Conservation (phyloP, 768 basidiomycete genomes). For the Neoboletus brunneissimus region DNA sequence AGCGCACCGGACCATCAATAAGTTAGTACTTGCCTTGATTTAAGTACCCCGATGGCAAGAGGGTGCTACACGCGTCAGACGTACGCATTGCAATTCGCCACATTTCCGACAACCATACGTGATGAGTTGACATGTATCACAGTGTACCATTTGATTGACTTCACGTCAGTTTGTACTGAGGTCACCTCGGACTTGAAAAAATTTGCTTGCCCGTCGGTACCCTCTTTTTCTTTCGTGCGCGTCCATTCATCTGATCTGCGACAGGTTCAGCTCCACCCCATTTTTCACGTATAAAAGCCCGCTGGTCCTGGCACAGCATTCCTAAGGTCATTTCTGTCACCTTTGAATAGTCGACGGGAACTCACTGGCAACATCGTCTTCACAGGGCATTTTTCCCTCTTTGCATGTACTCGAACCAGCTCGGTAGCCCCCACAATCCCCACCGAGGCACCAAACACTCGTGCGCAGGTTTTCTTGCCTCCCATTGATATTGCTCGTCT, state of each 20-base stretch:
- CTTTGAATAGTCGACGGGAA: background rate
- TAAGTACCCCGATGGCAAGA: background rate
- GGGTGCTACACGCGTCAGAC: background rate
- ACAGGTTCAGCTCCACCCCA: conserved; percentile 10
- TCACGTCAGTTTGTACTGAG: conserved; percentile 1
- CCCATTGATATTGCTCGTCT: conserved; percentile 36
- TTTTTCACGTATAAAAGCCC: conserved; percentile 30
- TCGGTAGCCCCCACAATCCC: conserved; percentile 84
- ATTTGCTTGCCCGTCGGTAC: conserved; percentile 7
- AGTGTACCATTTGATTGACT: conserved; percentile 11
- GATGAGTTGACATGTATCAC: background rate
- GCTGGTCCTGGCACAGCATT: background rate
- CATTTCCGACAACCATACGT: background rate
- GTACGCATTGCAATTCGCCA: background rate
- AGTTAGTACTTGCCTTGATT: background rate
- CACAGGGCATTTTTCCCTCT: conserved; percentile 36
- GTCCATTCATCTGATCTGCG: background rate
- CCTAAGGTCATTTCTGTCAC: background rate
- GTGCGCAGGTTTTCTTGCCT: conserved; percentile 61
- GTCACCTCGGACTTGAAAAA: conserved; percentile 21
- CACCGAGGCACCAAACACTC: conserved; percentile 87
- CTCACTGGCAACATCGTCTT: conserved; percentile 11
- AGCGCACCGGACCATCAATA: background rate
- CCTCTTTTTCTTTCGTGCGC: conserved; percentile 17
- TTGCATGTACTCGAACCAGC: conserved; percentile 97